These are phyloP conservation scores for Adiantum capillusveneris DNA, from an alignment of 75 land plant species.

Conservation along the genomic window DNA sequence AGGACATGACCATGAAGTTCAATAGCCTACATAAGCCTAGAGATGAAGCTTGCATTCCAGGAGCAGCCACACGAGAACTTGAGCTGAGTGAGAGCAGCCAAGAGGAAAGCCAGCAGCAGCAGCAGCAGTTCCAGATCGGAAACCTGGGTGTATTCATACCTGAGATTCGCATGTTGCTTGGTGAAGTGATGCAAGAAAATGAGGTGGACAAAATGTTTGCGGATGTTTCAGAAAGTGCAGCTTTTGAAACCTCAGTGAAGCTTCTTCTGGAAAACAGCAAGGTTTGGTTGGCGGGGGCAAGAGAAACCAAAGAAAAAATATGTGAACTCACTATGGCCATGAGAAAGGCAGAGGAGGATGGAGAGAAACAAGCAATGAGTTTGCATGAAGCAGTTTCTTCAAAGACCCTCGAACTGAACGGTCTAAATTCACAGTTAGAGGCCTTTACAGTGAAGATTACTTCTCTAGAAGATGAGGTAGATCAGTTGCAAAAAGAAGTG, in stretches of 20 bases:
- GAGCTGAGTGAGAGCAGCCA: too few relatives aligned
- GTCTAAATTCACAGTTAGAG: neutral
- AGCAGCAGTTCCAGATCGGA: too few relatives aligned
- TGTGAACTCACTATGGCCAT: neutral
- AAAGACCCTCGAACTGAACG: neutral
- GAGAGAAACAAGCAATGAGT: neutral
- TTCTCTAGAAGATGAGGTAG: slow-evolving; percentile 33
- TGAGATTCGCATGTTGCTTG: neutral
- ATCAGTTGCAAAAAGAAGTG: slow-evolving; percentile 18
- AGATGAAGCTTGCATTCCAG: too few relatives aligned
- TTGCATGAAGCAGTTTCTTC: neutral
- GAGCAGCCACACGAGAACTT: too few relatives aligned
- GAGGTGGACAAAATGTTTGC: neutral
- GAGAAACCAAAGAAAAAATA: slow-evolving; percentile 1
- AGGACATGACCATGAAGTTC: too few relatives aligned
- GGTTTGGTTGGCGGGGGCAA: slow-evolving; percentile 1
- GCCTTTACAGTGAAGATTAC: slow-evolving; percentile 17
- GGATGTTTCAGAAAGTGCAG: neutral
- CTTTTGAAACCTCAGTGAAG: slow-evolving; percentile 24
- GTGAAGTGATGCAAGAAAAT: slow-evolving; percentile 1
- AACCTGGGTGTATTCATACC: too few relatives aligned
- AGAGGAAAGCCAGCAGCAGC: too few relatives aligned
- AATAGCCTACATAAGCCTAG: too few relatives aligned
- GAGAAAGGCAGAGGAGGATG: neutral
- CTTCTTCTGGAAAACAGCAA: slow-evolving; percentile 32